These are phyloP conservation scores for Plicaturopsis crispa DNA, from an alignment of 768 basidiomycete species.

Conservation along the genomic window DNA sequence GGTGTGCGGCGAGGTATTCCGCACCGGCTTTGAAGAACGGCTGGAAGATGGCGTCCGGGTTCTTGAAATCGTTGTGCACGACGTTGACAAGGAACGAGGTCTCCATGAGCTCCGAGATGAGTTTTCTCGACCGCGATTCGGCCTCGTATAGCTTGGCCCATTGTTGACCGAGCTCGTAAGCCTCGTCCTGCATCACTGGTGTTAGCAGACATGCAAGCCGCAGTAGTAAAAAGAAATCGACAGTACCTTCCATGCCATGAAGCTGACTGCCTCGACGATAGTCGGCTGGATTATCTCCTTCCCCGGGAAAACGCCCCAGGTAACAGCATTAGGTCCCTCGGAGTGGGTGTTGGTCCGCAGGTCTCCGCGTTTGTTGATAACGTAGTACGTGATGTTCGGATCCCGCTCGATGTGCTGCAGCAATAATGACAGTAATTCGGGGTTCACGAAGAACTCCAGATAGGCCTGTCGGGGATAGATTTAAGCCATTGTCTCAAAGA, in stretches of 20 bases:
- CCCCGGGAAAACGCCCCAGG: constrained; percentile 97
- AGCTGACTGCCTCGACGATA: constrained; percentile 93
- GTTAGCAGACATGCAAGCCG: constrained; percentile 3
- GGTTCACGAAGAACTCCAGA: constrained; percentile 89
- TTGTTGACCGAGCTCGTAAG: constrained; percentile 84
- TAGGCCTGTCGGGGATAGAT: constrained; percentile 61
- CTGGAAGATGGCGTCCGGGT: constrained; percentile 74
- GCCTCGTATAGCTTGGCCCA: constrained; percentile 87
- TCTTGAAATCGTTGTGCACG: constrained; percentile 93
- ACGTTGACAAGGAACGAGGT: constrained; percentile 85
- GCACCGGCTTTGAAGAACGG: constrained; percentile 78
- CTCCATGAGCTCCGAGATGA: constrained; percentile 77
- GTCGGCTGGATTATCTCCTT: constrained; percentile 97
- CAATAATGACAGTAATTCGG: constrained; percentile 62
- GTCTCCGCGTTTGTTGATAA: constrained; percentile 94
- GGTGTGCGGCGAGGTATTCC: constrained; percentile 39
- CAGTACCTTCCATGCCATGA: constrained; percentile 94
- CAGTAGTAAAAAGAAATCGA: not conserved
- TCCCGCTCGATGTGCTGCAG: constrained; percentile 82
- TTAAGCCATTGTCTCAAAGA: not conserved
- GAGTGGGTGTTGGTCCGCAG: constrained; percentile 91
- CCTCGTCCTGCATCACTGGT: constrained; percentile 65
- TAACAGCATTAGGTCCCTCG: constrained; percentile 96
- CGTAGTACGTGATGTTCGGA: constrained; percentile 89
- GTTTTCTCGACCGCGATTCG: constrained; percentile 62